phyloP scores from a whole-genome alignment of 768 basidiomycete genomes.

The Pulveroboletus sp. region DNA sequence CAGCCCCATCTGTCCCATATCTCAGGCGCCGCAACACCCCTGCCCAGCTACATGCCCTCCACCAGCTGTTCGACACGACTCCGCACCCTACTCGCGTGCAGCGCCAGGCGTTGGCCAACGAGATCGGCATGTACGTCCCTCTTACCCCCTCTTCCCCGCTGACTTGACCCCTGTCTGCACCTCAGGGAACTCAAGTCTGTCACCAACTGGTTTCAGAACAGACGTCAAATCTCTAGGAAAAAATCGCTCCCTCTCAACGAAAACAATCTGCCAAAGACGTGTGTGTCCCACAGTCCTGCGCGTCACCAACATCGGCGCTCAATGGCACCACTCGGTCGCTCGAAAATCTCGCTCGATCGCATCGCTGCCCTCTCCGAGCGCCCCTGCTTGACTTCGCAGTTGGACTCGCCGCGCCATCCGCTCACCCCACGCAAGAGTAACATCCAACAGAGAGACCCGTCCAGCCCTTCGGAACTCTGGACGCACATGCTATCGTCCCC shows the following conservation, averaged over 20 bases:
- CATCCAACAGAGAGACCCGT: not conserved
- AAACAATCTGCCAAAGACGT: slow-evolving; percentile 15
- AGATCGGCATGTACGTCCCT: slow-evolving; percentile 35
- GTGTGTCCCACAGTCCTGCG: slow-evolving; percentile 1
- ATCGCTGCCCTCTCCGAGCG: slow-evolving; percentile 30
- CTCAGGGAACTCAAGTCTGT: slow-evolving; percentile 62
- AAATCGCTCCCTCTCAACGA: slow-evolving; percentile 21
- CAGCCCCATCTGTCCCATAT: slow-evolving; percentile 22
- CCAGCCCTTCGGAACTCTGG: slow-evolving; percentile 25
- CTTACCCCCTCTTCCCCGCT: not conserved
- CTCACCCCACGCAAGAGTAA: slow-evolving; percentile 28
- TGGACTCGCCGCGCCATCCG: slow-evolving; percentile 8
- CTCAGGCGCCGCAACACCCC: slow-evolving; percentile 29
- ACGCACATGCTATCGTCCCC: slow-evolving; percentile 30
- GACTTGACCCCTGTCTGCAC: slow-evolving; percentile 4
- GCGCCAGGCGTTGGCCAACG: slow-evolving; percentile 35
- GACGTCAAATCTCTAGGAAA: slow-evolving; percentile 48
- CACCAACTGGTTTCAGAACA: slow-evolving; percentile 83
- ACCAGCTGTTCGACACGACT: slow-evolving; percentile 31
- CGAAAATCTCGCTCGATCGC: slow-evolving; percentile 28
- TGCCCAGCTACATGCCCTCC: slow-evolving; percentile 33
- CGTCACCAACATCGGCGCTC: slow-evolving; percentile 5
- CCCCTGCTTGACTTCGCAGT: slow-evolving; percentile 14
- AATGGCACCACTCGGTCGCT: slow-evolving; percentile 19
- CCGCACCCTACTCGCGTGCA: slow-evolving; percentile 42